These are phyloP conservation scores for Torrubiellomyces zombiae DNA, from an alignment of 2,329 filamentous ascomycete species.

Conservation along the genomic window DNA sequence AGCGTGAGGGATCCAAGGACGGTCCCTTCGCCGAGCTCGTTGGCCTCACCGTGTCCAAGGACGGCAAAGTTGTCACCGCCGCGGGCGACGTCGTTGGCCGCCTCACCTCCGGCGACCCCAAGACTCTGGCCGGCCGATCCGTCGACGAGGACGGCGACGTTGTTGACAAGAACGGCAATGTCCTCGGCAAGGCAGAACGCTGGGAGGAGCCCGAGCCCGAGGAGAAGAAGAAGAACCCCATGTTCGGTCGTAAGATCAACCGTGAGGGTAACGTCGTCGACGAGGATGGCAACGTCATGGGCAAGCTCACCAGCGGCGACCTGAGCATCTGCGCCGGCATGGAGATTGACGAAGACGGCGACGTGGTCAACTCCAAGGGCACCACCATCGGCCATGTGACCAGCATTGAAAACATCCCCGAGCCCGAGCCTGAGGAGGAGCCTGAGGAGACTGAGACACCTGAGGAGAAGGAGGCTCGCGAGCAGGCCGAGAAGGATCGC, in stretches of 20 bases:
- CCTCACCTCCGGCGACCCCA: slow-evolving; percentile 52
- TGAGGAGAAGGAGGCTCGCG: slow-evolving; percentile 34
- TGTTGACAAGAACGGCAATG: slow-evolving; percentile 55
- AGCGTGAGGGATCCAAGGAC: slow-evolving; percentile 45
- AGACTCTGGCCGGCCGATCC: slow-evolving; percentile 52
- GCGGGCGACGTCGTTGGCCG: slow-evolving; percentile 57
- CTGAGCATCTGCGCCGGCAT: slow-evolving; percentile 47
- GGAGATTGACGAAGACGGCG: slow-evolving; percentile 53
- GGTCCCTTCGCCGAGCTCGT: slow-evolving; percentile 52
- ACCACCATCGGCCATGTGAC: slow-evolving; percentile 50
- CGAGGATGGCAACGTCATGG: slow-evolving; percentile 42
- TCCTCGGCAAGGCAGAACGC: slow-evolving; percentile 39
- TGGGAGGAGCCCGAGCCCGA: slow-evolving; percentile 40
- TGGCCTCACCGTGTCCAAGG: slow-evolving; percentile 49
- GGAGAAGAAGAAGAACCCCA: slow-evolving; percentile 32
- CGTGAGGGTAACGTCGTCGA: slow-evolving; percentile 42
- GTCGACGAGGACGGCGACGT: slow-evolving; percentile 77
- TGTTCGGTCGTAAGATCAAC: slow-evolving; percentile 39
- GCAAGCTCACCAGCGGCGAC: slow-evolving; percentile 52
- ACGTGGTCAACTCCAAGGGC: slow-evolving; percentile 54
- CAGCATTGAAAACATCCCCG: slow-evolving; percentile 42
- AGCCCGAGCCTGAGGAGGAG: no score
- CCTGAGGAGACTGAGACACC: slow-evolving; percentile 27
- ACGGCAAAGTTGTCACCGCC: slow-evolving; percentile 49
- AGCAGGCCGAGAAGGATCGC: slow-evolving; percentile 47